phyloP scores from a whole-genome alignment of 1,284 basidiomycete species.

The Exobasidium rhododendri region DNA sequence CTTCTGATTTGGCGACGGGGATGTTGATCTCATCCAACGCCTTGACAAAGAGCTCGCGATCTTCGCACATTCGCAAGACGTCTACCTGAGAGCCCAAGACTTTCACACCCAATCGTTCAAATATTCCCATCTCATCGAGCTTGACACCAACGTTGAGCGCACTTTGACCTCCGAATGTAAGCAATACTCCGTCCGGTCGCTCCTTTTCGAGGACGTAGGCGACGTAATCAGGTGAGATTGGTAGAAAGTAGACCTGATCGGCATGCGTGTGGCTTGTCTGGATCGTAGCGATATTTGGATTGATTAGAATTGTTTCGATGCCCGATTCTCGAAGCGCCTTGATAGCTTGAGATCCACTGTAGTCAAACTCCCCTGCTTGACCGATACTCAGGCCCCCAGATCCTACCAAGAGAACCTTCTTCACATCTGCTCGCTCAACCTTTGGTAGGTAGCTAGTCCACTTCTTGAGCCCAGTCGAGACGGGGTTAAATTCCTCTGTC shows the following conservation, averaged over 20 bases:
- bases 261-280: constrained; percentile 82
- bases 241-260: constrained; percentile 94
- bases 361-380: constrained; percentile 99
- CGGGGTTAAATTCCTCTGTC: constrained; percentile 38
- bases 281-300: constrained; percentile 54
- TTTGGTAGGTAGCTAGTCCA: constrained; percentile 50
- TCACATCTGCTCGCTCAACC: constrained; percentile 66
- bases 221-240: constrained; percentile 94
- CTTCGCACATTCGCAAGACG: constrained; percentile 72
- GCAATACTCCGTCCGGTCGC: constrained; percentile 90
- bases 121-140: constrained; percentile 93
- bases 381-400: constrained; percentile 95
- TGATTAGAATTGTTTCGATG: constrained; percentile 78
- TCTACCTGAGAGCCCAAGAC: constrained; percentile 91
- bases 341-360: constrained; percentile 94
- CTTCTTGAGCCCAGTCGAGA: constrained; percentile 41
- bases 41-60: constrained; percentile 93
- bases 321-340: constrained; percentile 96
- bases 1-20: constrained; percentile 92
- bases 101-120: constrained; percentile 88
- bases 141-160: constrained; percentile 97
- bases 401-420: constrained; percentile 93
- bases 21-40: constrained; percentile 98
- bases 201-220: constrained; percentile 98
- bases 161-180: constrained; percentile 97